phyloP scores from a whole-genome alignment of 495 filamentous ascomycete species.

The Annulohypoxylon maeteangense region DNA sequence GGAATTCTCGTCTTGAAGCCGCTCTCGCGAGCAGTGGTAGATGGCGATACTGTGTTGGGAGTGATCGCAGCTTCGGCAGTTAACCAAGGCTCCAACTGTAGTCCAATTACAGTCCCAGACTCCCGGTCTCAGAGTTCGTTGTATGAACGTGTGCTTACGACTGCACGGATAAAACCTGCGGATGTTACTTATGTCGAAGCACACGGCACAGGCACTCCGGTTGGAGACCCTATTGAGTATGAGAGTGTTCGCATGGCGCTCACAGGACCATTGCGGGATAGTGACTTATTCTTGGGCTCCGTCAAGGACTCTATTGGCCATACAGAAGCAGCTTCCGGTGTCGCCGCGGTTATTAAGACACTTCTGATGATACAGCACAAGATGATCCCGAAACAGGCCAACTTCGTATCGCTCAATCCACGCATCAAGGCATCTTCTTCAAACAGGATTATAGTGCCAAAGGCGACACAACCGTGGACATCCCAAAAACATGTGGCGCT shows the following conservation, averaged over 20 bases:
- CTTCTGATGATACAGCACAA: conserved; percentile 59
- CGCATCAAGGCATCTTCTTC: background rate
- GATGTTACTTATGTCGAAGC: conserved; percentile 71
- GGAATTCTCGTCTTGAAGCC: conserved; percentile 61
- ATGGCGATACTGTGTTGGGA: conserved; percentile 59
- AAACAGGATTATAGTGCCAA: background rate
- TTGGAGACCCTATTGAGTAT: conserved; percentile 63
- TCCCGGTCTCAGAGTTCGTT: conserved; percentile 43
- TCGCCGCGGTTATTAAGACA: conserved; percentile 43
- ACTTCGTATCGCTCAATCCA: conserved; percentile 36
- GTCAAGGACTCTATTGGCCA: conserved; percentile 11
- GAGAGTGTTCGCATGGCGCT: conserved; percentile 42
- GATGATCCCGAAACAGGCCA: conserved; percentile 55
- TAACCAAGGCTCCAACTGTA: conserved; percentile 55
- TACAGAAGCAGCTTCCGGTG: conserved; percentile 7
- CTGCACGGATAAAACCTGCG: conserved; percentile 24
- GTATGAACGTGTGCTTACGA: background rate
- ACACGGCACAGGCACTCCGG: conserved; percentile 78
- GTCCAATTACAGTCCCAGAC: conserved; percentile 52
- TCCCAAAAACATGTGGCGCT: background rate
- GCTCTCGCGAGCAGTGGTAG: conserved; percentile 54
- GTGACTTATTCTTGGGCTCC: background rate
- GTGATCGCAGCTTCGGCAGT: conserved; percentile 60
- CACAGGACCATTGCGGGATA: conserved; percentile 1
- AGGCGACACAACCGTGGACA: background rate